Conservation (phyloP, 176 grass and related monocot species). For the Rhynchospora tenuis region DNA sequence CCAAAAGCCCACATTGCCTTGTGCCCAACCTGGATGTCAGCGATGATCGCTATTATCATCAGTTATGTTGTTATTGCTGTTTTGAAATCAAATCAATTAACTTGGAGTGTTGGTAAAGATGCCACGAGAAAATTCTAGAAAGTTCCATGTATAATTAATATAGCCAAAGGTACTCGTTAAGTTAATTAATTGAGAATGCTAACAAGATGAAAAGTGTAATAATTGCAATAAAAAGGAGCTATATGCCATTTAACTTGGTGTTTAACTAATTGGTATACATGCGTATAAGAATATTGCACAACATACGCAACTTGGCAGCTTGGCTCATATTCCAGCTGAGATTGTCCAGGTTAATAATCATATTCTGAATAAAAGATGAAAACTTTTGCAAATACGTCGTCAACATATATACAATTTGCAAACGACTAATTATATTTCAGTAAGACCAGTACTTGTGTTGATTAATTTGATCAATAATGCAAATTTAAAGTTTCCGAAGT, state of each 20-base stretch:
- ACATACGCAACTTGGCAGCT: not conserved
- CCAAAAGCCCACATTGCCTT: conserved; percentile 4
- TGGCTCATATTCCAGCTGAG: conserved; percentile 3
- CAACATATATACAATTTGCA: not conserved
- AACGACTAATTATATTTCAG: not conserved
- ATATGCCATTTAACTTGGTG: not conserved
- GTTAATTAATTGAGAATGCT: too few species aligned
- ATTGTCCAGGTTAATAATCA: not conserved
- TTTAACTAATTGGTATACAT: not conserved
- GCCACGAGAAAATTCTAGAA: too few species aligned
- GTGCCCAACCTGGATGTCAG: conserved; percentile 10
- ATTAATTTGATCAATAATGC: not conserved
- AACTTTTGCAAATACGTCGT: not conserved
- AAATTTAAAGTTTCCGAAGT: not conserved
- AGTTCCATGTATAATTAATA: too few species aligned
- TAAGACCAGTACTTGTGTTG: not conserved
- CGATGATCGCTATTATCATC: not conserved
- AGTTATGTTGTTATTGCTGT: too few species aligned
- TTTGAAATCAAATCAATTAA: too few species aligned
- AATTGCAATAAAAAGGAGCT: too few species aligned
- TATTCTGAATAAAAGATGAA: not conserved
- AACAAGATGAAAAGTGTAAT: too few species aligned
- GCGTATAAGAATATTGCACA: not conserved
- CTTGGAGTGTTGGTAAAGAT: too few species aligned
- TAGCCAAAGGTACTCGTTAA: too few species aligned